Evolutionary conservation across 2,329 filamentous ascomycete genomes (phyloP), one percentile per base, ranked within the genome.

Genomic region (Monosporascus sp.): DNA sequence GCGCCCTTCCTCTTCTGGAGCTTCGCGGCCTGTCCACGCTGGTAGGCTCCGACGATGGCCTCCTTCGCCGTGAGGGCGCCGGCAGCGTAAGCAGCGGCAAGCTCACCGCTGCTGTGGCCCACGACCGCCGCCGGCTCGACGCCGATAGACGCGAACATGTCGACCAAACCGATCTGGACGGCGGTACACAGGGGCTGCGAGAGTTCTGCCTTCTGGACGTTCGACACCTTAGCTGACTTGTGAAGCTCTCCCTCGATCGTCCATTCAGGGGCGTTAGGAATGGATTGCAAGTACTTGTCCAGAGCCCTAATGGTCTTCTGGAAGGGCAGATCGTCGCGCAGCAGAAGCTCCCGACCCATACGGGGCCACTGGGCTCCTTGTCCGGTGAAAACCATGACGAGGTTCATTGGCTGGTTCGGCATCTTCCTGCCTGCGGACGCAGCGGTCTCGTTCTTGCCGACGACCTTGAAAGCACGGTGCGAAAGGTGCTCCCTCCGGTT

Each of bases 51-150:
- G 8, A 70, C 61, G 17, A 77, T 72, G 2, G 69, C 59, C 31
- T 73, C 68, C 11, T 52, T 6, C 0, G 73, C 50, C 0, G 52
- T 58, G 3, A 75, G 49, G 0, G 59, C 56, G 0, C 68, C 67
- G 0, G 70, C 59, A 0, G 75, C 53, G 50, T 69, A 71, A 0
- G 74, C 60, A 0, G 72, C 72, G 0, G 69, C 69, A 5, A 76
- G 60, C 58, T 76, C 68, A 3, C 75, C 75, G 24, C 75, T 72
- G 0, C 70, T 73, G 56, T 74, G 72, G 18, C 72, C 72, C 11
- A 74, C 65, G 3, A 72, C 68, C 5, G 63, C 63, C 18, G 47
- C 17, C 3, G 55, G 55, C 7, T 24, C 20, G 14, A 65, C 50
- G 6, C 60, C 59, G n/a, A 55, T 54, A 27, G 55, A 43, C 43